Percentiles rank a stretch among this genome's conserved stretches.
Evolutionary conservation across 2,329 filamentous ascomycete genomes (phyloP).

Genomic region (Ascochyta clinopodiicola): DNA sequence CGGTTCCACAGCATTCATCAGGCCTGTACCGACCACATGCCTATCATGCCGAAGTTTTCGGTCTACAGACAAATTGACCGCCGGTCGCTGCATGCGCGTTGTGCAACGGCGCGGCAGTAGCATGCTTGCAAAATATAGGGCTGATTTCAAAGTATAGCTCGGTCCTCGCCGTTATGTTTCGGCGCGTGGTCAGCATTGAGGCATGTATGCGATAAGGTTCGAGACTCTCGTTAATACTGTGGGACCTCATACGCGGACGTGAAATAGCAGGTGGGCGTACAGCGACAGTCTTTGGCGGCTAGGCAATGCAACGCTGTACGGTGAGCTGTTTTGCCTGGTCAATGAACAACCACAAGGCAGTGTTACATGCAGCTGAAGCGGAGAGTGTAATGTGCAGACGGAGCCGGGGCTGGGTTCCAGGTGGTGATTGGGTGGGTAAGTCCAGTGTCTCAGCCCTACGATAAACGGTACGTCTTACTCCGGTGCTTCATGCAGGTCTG

Average conservation of each 20-base stretch:
- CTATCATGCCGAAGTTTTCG: not conserved
- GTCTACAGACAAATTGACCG: conserved; percentile 1
- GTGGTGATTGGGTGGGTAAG: conserved; percentile 6
- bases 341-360: not conserved
- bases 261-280: conserved; percentile 13
- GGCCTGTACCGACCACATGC: not conserved
- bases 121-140: conserved; percentile 12
- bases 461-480: conserved; percentile 14
- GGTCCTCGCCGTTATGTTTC: not conserved
- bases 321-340: not conserved
- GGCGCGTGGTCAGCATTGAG: conserved; percentile 5
- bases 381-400: conserved; percentile 5
- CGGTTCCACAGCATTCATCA: not conserved
- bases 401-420: not conserved
- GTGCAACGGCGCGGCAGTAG: conserved; percentile 6
- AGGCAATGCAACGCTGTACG: conserved; percentile 16
- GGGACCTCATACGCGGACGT: not conserved
- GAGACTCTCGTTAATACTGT: not conserved
- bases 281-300: conserved; percentile 4
- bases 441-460: conserved; percentile 14
- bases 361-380: conserved; percentile 19
- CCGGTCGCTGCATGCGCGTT: conserved; percentile 6
- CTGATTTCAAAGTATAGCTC: conserved; percentile 1
- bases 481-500: conserved; percentile 2
- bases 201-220: conserved; percentile 2